phyloP scores from a whole-genome alignment of 75 land plant genomes.

The Adiantum capillusveneris region DNA sequence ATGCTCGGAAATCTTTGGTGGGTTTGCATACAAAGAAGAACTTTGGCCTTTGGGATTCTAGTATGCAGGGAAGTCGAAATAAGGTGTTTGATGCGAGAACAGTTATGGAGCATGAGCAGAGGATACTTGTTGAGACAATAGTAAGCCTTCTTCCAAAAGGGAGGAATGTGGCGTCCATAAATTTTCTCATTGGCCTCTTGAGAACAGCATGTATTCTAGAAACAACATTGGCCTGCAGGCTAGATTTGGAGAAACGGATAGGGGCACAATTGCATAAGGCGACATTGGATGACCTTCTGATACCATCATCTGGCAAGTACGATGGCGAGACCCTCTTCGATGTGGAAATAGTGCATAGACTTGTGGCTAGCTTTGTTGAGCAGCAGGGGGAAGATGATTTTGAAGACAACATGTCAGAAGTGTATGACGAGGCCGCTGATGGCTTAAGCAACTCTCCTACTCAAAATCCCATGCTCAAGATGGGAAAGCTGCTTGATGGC shows the following conservation, averaged over 20 bases:
- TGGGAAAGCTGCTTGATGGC: slow-evolving; percentile 53
- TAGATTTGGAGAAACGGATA: slow-evolving; percentile 71
- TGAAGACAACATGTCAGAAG: slow-evolving; percentile 9
- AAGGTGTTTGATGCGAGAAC: slow-evolving; percentile 2
- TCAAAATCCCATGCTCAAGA: slow-evolving; percentile 40
- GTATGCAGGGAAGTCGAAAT: not conserved
- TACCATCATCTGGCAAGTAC: slow-evolving; percentile 52
- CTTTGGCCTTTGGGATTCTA: slow-evolving; percentile 23
- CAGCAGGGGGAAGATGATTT: slow-evolving; percentile 49
- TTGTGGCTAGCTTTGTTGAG: slow-evolving; percentile 62
- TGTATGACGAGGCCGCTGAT: slow-evolving; percentile 44
- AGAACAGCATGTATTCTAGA: slow-evolving; percentile 60
- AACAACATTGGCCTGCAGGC: slow-evolving; percentile 47
- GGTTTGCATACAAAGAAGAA: slow-evolving; percentile 27
- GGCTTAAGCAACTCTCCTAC: slow-evolving; percentile 45
- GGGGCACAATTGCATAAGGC: slow-evolving; percentile 66
- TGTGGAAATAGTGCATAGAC: slow-evolving; percentile 69
- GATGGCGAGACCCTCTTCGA: slow-evolving; percentile 71
- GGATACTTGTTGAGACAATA: slow-evolving; percentile 58
- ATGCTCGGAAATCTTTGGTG: slow-evolving; percentile 47
- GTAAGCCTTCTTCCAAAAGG: slow-evolving; percentile 61
- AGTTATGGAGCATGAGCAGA: slow-evolving; percentile 47
- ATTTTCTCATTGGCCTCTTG: slow-evolving; percentile 62
- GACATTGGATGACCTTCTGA: slow-evolving; percentile 69
- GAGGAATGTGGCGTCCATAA: slow-evolving; percentile 49